Conservation (phyloP, 73 alveolate genomes). For the Symbiodinium natans region DNA sequence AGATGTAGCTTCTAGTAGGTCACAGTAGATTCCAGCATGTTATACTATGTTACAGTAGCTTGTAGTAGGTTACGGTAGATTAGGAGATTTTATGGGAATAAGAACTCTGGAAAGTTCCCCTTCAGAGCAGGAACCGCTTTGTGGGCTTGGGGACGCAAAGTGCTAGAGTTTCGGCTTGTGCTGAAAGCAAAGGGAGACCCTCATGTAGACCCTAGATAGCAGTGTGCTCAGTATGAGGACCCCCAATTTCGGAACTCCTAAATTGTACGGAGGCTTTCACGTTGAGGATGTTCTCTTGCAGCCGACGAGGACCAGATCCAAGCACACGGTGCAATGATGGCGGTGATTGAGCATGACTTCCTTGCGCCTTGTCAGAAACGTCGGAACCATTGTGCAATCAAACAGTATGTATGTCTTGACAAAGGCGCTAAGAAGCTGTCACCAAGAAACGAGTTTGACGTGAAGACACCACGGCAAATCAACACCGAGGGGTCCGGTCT, state of each 20-base stretch:
- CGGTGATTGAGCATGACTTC: conserved; percentile 22
- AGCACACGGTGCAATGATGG: conserved; percentile 23
- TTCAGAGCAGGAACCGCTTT: too few relatives aligned
- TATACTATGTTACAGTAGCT: too few relatives aligned
- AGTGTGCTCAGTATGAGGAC: not conserved
- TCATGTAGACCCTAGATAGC: not conserved
- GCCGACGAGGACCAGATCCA: not conserved
- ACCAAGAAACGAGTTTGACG: not conserved
- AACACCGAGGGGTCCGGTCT: not conserved
- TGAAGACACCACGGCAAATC: not conserved
- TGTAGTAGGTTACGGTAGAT: too few relatives aligned
- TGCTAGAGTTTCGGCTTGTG: too few relatives aligned
- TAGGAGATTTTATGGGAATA: too few relatives aligned
- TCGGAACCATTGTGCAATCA: not conserved
- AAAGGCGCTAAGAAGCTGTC: not conserved
- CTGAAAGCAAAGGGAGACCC: not conserved
- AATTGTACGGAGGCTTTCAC: not conserved
- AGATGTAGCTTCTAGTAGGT: too few relatives aligned
- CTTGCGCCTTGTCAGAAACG: not conserved
- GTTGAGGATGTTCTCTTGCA: not conserved
- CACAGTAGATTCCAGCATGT: too few relatives aligned
- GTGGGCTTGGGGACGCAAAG: too few relatives aligned
- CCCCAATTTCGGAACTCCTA: not conserved
- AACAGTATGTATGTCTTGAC: not conserved
- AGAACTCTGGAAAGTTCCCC: too few relatives aligned